Percentiles rank a stretch among this genome's conserved stretches.
Conservation (phyloP, 2,329 filamentous ascomycete species). For the Pseudohalonectria lignicola region DNA sequence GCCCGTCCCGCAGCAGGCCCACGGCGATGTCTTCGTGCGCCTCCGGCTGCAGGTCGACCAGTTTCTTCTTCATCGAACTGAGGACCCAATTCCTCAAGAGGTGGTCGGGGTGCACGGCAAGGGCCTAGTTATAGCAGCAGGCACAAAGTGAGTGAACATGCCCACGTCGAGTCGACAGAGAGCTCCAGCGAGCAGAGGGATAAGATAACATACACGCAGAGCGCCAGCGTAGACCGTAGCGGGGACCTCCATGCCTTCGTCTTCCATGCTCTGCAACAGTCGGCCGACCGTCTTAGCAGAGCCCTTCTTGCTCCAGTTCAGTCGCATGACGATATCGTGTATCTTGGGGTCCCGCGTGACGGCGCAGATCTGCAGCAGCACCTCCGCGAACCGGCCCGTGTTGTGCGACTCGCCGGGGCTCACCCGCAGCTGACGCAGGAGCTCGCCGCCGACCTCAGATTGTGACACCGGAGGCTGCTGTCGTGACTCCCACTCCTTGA, state of each 20-base stretch:
- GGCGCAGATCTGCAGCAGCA: no score
- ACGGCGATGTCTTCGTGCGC: slow-evolving; percentile 59
- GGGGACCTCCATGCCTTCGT: slow-evolving; percentile 50
- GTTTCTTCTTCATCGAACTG: slow-evolving; percentile 61
- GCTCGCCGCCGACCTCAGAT: no score
- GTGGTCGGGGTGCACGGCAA: slow-evolving; percentile 82
- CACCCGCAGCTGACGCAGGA: slow-evolving; percentile 1
- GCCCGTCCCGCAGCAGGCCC: slow-evolving; percentile 68
- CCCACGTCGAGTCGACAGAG: no score
- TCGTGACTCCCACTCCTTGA: no score
- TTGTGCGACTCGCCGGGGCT: no score
- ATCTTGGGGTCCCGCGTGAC: no score
- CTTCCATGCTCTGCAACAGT: slow-evolving; percentile 64
- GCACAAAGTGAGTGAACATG: no score
- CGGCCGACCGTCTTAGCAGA: slow-evolving; percentile 51
- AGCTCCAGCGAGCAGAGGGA: no score
- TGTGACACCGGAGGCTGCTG: no score
- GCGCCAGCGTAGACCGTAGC: slow-evolving; percentile 59
- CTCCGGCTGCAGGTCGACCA: slow-evolving; percentile 51
- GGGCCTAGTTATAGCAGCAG: slow-evolving; percentile 35
- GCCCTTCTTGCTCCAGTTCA: slow-evolving; percentile 57
- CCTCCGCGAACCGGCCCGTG: no score
- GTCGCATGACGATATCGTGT: slow-evolving; percentile 68
- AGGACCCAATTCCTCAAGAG: slow-evolving; percentile 61
- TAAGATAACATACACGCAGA: slow-evolving; percentile 41